Percentiles rank a stretch among this genome's conserved stretches.
Conservation (phyloP, 768 basidiomycete genomes). For the Trametes punicea region DNA sequence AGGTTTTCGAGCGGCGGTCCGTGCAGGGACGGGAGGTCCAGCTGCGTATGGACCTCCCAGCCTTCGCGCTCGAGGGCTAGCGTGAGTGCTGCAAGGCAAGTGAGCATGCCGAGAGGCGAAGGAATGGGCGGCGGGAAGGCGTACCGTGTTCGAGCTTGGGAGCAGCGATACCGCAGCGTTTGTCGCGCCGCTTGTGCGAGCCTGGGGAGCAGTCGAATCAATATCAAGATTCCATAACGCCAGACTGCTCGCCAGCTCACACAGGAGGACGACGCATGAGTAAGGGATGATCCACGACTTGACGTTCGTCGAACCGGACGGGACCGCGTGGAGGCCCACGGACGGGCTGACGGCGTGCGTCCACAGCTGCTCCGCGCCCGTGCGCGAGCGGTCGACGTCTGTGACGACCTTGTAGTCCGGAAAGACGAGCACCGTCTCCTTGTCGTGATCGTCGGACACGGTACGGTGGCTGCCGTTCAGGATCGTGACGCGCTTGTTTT, state of each 20-base stretch:
- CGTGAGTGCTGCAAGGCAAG: slow-evolving; percentile 49
- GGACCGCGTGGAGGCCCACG: slow-evolving; percentile 45
- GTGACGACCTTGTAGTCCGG: slow-evolving; percentile 88
- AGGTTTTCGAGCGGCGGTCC: slow-evolving; percentile 57
- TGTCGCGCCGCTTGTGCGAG: slow-evolving; percentile 91
- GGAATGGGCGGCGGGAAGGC: slow-evolving; percentile 22
- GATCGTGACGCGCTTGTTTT: slow-evolving; percentile 52
- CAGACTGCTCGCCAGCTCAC: slow-evolving; percentile 43
- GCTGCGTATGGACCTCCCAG: slow-evolving; percentile 73
- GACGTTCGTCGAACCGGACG: slow-evolving; percentile 44
- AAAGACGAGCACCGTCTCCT: slow-evolving; percentile 82
- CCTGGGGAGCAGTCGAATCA: slow-evolving; percentile 43
- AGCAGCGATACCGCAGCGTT: slow-evolving; percentile 85
- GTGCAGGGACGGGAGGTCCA: slow-evolving; percentile 49
- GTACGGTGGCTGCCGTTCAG: slow-evolving; percentile 83
- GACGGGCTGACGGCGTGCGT: slow-evolving; percentile 57
- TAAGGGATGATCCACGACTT: slow-evolving; percentile 85
- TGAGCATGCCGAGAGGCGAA: not conserved
- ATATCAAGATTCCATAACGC: not conserved
- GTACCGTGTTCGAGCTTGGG: slow-evolving; percentile 76
- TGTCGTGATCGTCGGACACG: slow-evolving; percentile 57
- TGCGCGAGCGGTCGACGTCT: slow-evolving; percentile 58
- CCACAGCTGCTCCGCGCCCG: slow-evolving; percentile 73
- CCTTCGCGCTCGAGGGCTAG: slow-evolving; percentile 60
- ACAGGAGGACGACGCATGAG: slow-evolving; percentile 84